Conservation (phyloP, 768 basidiomycete genomes). For the Leccinum boreale region DNA sequence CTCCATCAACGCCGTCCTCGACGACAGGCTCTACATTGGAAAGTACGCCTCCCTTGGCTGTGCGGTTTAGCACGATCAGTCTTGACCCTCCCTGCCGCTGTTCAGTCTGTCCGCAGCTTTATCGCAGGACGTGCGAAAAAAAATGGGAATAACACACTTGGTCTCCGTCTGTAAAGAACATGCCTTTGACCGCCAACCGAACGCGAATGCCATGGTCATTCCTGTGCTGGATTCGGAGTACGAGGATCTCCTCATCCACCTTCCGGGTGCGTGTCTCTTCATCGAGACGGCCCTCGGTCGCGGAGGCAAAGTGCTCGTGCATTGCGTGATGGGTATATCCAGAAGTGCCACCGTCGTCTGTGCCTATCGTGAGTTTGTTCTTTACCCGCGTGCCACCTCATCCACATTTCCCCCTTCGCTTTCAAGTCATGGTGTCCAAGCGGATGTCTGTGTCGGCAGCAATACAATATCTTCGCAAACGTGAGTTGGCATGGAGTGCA, state of each 20-base stretch:
- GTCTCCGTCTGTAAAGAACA: slow-evolving; percentile 59
- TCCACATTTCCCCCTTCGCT: neutral
- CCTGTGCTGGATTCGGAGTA: slow-evolving; percentile 45
- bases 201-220: slow-evolving; percentile 36
- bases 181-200: slow-evolving; percentile 38
- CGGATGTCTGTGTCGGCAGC: slow-evolving; percentile 42
- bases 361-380: slow-evolving; percentile 45
- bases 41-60: slow-evolving; percentile 26
- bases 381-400: neutral
- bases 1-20: slow-evolving; percentile 27
- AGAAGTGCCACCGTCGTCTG: slow-evolving; percentile 61
- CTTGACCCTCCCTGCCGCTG: neutral
- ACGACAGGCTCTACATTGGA: slow-evolving; percentile 34
- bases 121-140: slow-evolving; percentile 27
- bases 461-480: slow-evolving; percentile 46
- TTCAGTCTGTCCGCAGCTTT: slow-evolving; percentile 33
- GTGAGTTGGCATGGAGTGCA: slow-evolving; percentile 31
- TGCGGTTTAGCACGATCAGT: neutral
- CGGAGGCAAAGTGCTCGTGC: slow-evolving; percentile 62
- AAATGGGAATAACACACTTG: slow-evolving; percentile 50
- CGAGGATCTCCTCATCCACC: slow-evolving; percentile 60
- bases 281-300: slow-evolving; percentile 53
- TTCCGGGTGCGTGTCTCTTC: slow-evolving; percentile 57
- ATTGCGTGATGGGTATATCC: slow-evolving; percentile 73
- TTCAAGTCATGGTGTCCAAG: slow-evolving; percentile 49